Conservation (phyloP, 2,329 filamentous ascomycete species). For the Fusarium domesticum region DNA sequence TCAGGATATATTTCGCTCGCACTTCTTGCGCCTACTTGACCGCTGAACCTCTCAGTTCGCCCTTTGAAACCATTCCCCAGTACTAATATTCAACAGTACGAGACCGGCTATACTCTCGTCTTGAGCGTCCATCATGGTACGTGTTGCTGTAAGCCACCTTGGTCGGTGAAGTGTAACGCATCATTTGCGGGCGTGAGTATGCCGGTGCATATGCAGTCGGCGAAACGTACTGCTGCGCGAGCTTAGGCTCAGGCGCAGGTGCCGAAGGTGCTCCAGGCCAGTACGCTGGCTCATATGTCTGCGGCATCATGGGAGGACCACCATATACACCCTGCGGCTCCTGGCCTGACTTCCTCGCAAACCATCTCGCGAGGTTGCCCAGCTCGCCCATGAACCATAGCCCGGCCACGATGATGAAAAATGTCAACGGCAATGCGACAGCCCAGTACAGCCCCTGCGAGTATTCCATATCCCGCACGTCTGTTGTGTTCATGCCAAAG, state of each 20-base stretch:
- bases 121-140: too few species aligned
- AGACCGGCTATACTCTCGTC: too few species aligned
- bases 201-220: conserved; percentile 6
- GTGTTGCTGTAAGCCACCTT: too few species aligned
- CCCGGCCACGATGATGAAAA: conserved; percentile 38
- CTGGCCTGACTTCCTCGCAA: conserved; percentile 19
- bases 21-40: too few species aligned
- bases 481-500: conserved; percentile 53
- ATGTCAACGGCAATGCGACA: conserved; percentile 45
- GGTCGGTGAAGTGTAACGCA: background rate
- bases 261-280: conserved; percentile 3
- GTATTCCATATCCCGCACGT: conserved; percentile 48
- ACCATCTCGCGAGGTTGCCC: conserved; percentile 33
- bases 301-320: conserved; percentile 8
- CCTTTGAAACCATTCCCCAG: background rate
- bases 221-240: conserved; percentile 7
- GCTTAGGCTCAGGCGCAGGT: background rate
- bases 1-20: background rate
- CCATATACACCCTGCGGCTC: conserved; percentile 10
- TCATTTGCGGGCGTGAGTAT: conserved; percentile 3
- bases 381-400: conserved; percentile 45
- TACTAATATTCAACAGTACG: background rate
- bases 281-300: conserved; percentile 8
- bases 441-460: conserved; percentile 51
- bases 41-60: too few species aligned